Evolutionary conservation across 257 asterid species (phyloP), one percentile per base, ranked within the genome.

Genomic region (Solanum paucissectum): DNA sequence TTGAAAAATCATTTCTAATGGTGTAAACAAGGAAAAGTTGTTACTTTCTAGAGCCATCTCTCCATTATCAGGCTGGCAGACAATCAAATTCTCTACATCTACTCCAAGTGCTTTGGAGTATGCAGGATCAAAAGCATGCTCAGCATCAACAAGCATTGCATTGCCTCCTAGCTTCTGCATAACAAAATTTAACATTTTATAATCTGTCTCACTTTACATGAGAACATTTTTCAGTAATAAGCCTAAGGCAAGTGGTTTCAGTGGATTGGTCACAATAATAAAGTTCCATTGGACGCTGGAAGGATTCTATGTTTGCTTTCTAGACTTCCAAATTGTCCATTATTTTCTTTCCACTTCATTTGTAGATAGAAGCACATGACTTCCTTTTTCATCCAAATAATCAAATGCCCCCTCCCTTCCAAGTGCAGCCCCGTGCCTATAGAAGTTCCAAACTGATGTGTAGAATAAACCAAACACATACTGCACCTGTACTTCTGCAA

Each of bases 81-180:
- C 99, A 77, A 97, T 96, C 94, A 97, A 89, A 89, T 97, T 97
- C 90, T 97, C 99, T 42, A 97, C 98, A 91, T 97, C 99, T 32
- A 97, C 99, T 52, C 99, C 99, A 87, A 96, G 88, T 44, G 98
- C 89, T 93, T 97, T 97, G 49, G 99, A 97, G 92, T 97, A 97
- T 58, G 99, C 86, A 8, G 99, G 99, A 93, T 97, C 99, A 93
- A 97, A 97, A 77, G 99, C 99, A 81, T 97, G 99, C 91, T 97
- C 99, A 76, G 99, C 99, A 89, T 97, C 99, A 89, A 97, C 99
- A 87, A 97, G 98, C 99, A 97, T 97, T 40, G 99, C 99, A 93
- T 96, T 94, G 77, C 99, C 99, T 73, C 99, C 99, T 55, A 94
- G 93, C 87, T 92, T 97, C 99, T 97, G 98, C 91, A 92, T n/a